Evolutionary conservation across 73 alveolate genomes (phyloP), one percentile per base, ranked within the genome.

Genomic region (Stentor roeselii): DNA sequence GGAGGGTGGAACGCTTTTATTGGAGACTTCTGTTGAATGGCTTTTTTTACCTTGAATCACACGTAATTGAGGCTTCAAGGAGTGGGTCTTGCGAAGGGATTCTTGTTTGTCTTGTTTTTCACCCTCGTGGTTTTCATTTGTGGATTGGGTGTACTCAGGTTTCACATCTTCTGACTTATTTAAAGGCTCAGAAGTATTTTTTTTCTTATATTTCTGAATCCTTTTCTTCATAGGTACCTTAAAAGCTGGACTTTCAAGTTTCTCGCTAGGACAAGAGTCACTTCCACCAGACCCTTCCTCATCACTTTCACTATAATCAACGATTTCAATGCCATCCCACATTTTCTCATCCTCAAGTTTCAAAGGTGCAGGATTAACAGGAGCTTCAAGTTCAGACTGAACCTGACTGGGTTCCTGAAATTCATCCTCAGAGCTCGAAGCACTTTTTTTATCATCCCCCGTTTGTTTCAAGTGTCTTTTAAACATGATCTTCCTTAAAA

Each of bases 251-350:
- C 21, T 21, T 50, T 50, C 67, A 50, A 50, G 6, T 50, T 50
- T 50, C 21, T 50, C 67, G 21, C 80, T 67, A 1, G 80, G 80
- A 67, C 41, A 67, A n/a, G 80, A 67, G 34, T 67, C 80, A 2
- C 80, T 67, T 30, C 80, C 80, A 27, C 80, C 80, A 67, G 42
- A 27, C 27, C 37, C 80, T 1, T 32, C 37, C 34, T 67, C 80
- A 67, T 67, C 80, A 50, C 67, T 50, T 50, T 50, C 67, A 50
- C 67, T 50, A 50, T 50, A 50, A 50, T 50, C 21, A 50, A 50
- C 67, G 21, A 50, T 50, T 50, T 50, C 67, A 50, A 50, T 50
- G 30, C 67, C 67, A 50, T 50, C 67, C 67, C 67, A 50, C 67
- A 50, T 50, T 50, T 50, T 50, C 67, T 50, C 67, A 50, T 50